Evolutionary conservation across 352 stramenopile species (phyloP), one percentile per base, ranked within the genome.

Genomic region (Globisporangium heterothallicum): DNA sequence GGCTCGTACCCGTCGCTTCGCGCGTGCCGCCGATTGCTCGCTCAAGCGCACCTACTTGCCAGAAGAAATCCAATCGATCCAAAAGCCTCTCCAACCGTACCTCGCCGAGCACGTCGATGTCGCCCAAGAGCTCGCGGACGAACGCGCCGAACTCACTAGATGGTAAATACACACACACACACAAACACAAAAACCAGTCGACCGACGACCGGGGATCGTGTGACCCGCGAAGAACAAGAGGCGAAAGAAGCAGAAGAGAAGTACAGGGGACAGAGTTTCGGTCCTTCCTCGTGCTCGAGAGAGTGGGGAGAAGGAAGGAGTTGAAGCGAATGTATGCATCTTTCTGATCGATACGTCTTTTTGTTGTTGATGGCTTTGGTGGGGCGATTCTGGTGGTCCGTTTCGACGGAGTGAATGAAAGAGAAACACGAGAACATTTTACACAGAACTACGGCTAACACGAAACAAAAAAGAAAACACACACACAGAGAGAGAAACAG

Each of bases 1-100:
- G 21, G 64, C 66, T 32, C 79, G 84, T 61, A 88, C 76, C 52
- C 85, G 86, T 71, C 81, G 84, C 56, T 88, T 92, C 41, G 79
- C 78, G 7, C 82, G 84, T 53, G 84, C 84, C 48, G 53, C 78
- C 50, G 84, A 94, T 72, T 91, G 81, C 67, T 85, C 76, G 63
- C 46, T 92, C 19, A 94, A 94, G 78, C 81, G 80, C 70, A 70
- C 67, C 56, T 90, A 92, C 70, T 62, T 94, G 49, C 80, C 84
- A 12, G 82, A 94, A 18, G 82, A 94, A 56, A 89, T 93, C 60
- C 84, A 94, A 62, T 63, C 71, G 50, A 91, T 94, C 58, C 84
- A 94, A 71, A 73, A 77, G 47, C 84, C 84, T 44, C 72, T 91
- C 48, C 79, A 92, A 44, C 58, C 59, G 50, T 94, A 94, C 77